phyloP scores from a whole-genome alignment of 768 basidiomycete species.

The Tulasnella sp. region DNA sequence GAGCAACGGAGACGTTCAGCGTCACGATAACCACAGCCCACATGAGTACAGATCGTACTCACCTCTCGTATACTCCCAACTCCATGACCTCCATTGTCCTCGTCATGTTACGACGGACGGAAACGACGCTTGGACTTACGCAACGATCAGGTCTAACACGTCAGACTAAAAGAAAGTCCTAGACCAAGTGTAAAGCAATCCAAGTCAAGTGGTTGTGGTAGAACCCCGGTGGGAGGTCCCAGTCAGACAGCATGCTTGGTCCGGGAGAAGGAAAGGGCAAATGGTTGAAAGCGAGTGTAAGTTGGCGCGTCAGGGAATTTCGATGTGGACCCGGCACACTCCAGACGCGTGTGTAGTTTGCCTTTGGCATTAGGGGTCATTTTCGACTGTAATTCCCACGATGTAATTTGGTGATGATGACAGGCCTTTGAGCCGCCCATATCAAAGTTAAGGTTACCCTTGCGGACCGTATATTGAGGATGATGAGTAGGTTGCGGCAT shows the following conservation, averaged over 20 bases:
- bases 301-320: slow-evolving; percentile 1
- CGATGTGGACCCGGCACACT: slow-evolving; percentile 9
- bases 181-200: not conserved
- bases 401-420: slow-evolving; percentile 2
- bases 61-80: not conserved
- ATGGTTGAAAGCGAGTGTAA: not conserved
- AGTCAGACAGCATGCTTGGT: not conserved
- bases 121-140: not conserved
- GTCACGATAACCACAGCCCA: not conserved
- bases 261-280: not conserved
- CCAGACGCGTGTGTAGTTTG: not conserved
- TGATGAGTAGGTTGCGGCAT: not conserved
- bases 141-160: not conserved
- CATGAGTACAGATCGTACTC: not conserved
- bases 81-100: not conserved
- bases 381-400: slow-evolving; percentile 2
- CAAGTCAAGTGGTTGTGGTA: not conserved
- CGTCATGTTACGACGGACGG: not conserved
- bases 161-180: not conserved
- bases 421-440: not conserved
- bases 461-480: no score
- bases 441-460: not conserved
- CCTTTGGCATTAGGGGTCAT: not conserved
- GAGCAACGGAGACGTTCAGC: not conserved
- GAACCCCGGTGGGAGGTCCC: not conserved